phyloP scores from a whole-genome alignment of 73 alveolate species.

The Paramecium pentaurelia region DNA sequence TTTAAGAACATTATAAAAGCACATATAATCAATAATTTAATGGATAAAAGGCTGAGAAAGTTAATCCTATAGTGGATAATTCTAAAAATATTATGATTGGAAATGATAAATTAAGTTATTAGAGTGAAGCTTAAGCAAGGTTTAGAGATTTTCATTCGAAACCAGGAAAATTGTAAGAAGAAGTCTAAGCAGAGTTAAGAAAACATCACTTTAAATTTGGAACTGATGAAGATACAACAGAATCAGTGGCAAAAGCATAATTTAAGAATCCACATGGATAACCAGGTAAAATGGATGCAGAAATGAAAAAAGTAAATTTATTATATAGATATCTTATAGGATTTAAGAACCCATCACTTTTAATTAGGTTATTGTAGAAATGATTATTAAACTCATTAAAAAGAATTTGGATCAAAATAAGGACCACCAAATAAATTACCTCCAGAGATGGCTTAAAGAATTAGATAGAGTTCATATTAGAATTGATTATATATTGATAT shows the following conservation, averaged over 20 bases:
- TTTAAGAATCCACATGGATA: neutral
- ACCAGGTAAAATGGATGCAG: conserved; percentile 30
- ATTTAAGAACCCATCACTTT: conserved; percentile 50
- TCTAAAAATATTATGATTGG: conserved; percentile 52
- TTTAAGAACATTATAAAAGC: conserved; percentile 21
- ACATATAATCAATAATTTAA: neutral
- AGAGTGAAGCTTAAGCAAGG: conserved; percentile 57
- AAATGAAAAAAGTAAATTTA: conserved; percentile 20
- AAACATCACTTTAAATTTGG: conserved; percentile 59
- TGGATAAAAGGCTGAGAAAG: neutral
- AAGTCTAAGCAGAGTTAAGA: conserved; percentile 56
- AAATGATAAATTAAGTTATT: conserved; percentile 36
- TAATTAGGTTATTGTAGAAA: conserved; percentile 19
- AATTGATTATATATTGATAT: neutral
- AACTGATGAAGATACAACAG: neutral
- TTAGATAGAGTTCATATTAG: conserved; percentile 45
- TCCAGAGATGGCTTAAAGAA: conserved; percentile 54
- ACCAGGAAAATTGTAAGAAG: conserved; percentile 35
- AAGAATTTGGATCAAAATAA: conserved; percentile 57
- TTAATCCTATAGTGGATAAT: neutral
- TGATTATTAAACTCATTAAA: conserved; percentile 39
- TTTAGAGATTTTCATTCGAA: conserved; percentile 40
- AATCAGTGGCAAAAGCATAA: conserved; percentile 28
- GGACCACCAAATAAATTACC: conserved; percentile 50
- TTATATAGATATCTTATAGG: neutral